phyloP scores from a whole-genome alignment of 1,284 basidiomycete genomes.

The Cutaneotrichosporon sp. region DNA sequence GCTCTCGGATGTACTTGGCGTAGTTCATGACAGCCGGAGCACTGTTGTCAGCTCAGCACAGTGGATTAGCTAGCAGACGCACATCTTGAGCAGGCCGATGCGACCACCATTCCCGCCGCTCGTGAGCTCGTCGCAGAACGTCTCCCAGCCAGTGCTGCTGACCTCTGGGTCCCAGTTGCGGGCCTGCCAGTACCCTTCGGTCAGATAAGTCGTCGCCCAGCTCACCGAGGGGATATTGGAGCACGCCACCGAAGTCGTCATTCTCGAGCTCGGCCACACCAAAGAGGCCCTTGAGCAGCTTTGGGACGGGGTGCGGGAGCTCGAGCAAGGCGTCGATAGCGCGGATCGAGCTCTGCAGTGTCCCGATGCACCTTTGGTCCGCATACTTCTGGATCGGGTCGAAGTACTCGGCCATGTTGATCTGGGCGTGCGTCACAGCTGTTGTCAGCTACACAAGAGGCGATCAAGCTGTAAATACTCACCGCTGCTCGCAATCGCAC shows the following conservation, averaged over 20 bases:
- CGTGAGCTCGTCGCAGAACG: slow-evolving; percentile 67
- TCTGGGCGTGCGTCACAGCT: slow-evolving; percentile 60
- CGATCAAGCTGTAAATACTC: slow-evolving; percentile 11
- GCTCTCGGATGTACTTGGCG: slow-evolving; percentile 71
- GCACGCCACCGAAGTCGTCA: slow-evolving; percentile 68
- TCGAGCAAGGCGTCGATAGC: slow-evolving; percentile 65
- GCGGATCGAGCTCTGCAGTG: slow-evolving; percentile 66
- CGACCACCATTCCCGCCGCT: slow-evolving; percentile 35
- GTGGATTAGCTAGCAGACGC: slow-evolving; percentile 36
- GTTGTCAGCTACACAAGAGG: too few relatives aligned
- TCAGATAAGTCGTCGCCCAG: slow-evolving; percentile 2
- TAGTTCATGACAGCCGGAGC: slow-evolving; percentile 67
- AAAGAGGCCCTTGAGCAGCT: slow-evolving; percentile 68
- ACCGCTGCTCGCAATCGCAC: slow-evolving; percentile 87
- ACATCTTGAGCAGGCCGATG: slow-evolving; percentile 41
- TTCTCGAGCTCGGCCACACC: slow-evolving; percentile 67
- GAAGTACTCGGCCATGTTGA: slow-evolving; percentile 64
- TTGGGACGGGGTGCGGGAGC: slow-evolving; percentile 56
- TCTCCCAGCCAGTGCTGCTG: slow-evolving; percentile 37
- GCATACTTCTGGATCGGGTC: slow-evolving; percentile 79
- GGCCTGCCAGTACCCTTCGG: slow-evolving; percentile 60
- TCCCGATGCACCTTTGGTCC: slow-evolving; percentile 67
- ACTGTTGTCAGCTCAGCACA: slow-evolving; percentile 36
- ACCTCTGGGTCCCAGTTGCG: slow-evolving; percentile 72
- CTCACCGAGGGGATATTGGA: slow-evolving; percentile 30